Conservation (phyloP, 208 protist genomes). For the Trichomonas vaginalis region DNA sequence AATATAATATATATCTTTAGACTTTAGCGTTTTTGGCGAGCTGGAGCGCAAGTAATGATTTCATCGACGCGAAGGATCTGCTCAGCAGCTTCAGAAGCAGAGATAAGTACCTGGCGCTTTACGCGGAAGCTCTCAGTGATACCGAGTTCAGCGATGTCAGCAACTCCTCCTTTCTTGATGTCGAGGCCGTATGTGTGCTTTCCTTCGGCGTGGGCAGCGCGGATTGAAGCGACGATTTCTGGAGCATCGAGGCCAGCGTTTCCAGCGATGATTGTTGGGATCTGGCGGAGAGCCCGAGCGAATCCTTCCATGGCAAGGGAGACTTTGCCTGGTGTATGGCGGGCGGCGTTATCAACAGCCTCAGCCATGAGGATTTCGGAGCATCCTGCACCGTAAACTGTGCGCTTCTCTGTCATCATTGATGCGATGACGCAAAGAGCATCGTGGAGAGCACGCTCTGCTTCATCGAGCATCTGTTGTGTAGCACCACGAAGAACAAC, state of each 20-base stretch:
- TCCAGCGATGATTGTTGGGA: conserved; percentile 63
- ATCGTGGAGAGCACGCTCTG: conserved; percentile 96
- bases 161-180: conserved; percentile 75
- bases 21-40: conserved; percentile 27
- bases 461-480: conserved; percentile 93
- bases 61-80: conserved; percentile 98
- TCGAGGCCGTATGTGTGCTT: conserved; percentile 46
- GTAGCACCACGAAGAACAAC: conserved; percentile 95
- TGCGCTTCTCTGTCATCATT: conserved; percentile 63
- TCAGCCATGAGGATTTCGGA: conserved; percentile 92
- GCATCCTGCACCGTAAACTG: conserved; percentile 85
- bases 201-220: conserved; percentile 29
- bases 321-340: conserved; percentile 58
- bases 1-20: no score
- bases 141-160: conserved; percentile 70
- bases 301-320: conserved; percentile 73
- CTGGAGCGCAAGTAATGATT: conserved; percentile 77
- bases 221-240: conserved; percentile 65
- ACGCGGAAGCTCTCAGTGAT: conserved; percentile 88
- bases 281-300: conserved; percentile 68
- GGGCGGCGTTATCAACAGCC: conserved; percentile 80
- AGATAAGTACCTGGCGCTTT: conserved; percentile 63
- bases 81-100: conserved; percentile 68
- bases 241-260: conserved; percentile 84
- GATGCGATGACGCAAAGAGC: conserved; percentile 93